Percentiles rank a stretch among this genome's conserved stretches.
Evolutionary conservation across 1,139 yeast genomes (phyloP).

Genomic region (Protomyces lactucae-debilis): DNA sequence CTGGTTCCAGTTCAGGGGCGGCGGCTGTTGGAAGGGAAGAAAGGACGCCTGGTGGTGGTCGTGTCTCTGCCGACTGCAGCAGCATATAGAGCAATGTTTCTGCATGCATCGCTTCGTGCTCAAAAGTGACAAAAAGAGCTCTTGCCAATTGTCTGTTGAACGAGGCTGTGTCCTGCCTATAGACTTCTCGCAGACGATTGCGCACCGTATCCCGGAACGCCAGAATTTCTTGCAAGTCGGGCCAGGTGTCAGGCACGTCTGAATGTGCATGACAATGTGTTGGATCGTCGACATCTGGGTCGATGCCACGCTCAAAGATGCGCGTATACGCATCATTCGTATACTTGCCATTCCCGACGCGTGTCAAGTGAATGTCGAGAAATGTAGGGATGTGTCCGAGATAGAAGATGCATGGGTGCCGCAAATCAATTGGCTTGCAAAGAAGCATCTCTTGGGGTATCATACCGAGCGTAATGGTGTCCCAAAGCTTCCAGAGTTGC

Average conservation of each 20-base stretch:
- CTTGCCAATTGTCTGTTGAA: constrained; percentile 6
- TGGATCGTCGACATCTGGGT: constrained; percentile 34
- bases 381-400: constrained; percentile 34
- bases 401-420: constrained; percentile 34
- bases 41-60: constrained; percentile 29
- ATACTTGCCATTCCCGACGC: constrained; percentile 15
- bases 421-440: constrained; percentile 32
- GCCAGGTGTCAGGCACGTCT: constrained; percentile 32
- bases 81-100: constrained; percentile 34
- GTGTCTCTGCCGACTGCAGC: constrained; percentile 30
- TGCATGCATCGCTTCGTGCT: constrained; percentile 34
- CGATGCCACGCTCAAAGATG: constrained; percentile 35
- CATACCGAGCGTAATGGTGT: constrained; percentile 31
- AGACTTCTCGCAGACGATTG: constrained; percentile 22
- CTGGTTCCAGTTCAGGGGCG: neutral
- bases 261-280: constrained; percentile 34
- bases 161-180: neutral
- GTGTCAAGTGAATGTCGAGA: constrained; percentile 33
- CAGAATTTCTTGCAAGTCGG: constrained; percentile 25
- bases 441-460: constrained; percentile 29
- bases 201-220: constrained; percentile 29
- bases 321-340: constrained; percentile 22
- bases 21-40: neutral
- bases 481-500: constrained; percentile 32
- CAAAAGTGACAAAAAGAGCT: constrained; percentile 32